Evolutionary conservation across 2,329 filamentous ascomycete species (phyloP).

Genomic region (Ascochyta rabiei): DNA sequence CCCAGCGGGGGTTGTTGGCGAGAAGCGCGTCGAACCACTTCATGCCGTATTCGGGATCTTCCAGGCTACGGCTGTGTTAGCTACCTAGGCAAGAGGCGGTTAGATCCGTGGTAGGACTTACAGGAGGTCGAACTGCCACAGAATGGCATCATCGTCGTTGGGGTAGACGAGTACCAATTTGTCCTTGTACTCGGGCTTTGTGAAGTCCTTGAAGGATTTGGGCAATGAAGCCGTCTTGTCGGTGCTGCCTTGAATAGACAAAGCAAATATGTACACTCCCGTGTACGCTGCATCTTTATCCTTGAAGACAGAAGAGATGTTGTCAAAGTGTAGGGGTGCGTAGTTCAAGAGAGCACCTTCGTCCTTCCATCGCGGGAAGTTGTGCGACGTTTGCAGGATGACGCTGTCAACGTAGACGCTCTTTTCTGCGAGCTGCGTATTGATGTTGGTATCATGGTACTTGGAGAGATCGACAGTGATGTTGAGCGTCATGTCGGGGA

Average conservation of each 20-base stretch:
- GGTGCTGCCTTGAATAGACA: constrained; percentile 48
- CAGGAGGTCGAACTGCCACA: constrained; percentile 59
- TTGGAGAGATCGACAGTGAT: constrained; percentile 63
- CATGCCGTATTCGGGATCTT: constrained; percentile 47
- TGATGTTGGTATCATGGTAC: constrained; percentile 58
- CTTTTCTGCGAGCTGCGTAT: constrained; percentile 51
- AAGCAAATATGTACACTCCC: constrained; percentile 47
- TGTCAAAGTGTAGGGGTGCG: constrained; percentile 55
- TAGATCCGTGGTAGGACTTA: constrained; percentile 14
- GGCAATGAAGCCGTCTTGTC: constrained; percentile 42
- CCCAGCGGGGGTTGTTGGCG: constrained; percentile 59
- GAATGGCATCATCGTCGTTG: constrained; percentile 63
- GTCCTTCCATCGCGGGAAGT: constrained; percentile 59
- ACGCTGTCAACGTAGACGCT: constrained; percentile 52
- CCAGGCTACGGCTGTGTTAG: constrained; percentile 18
- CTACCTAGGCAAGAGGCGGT: background rate
- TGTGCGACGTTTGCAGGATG: constrained; percentile 59
- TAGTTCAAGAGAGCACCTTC: constrained; percentile 58
- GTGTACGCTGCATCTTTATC: constrained; percentile 54
- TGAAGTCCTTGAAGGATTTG: constrained; percentile 52
- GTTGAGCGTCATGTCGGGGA: constrained; percentile 60
- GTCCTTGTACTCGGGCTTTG: constrained; percentile 59
- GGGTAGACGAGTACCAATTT: constrained; percentile 63
- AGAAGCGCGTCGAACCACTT: constrained; percentile 57
- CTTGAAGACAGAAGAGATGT: constrained; percentile 52